A percentile compares a stretch with the other conserved stretches of the same genome.
Conservation (phyloP, 768 basidiomycete species). For the Leccinellum albellum region DNA sequence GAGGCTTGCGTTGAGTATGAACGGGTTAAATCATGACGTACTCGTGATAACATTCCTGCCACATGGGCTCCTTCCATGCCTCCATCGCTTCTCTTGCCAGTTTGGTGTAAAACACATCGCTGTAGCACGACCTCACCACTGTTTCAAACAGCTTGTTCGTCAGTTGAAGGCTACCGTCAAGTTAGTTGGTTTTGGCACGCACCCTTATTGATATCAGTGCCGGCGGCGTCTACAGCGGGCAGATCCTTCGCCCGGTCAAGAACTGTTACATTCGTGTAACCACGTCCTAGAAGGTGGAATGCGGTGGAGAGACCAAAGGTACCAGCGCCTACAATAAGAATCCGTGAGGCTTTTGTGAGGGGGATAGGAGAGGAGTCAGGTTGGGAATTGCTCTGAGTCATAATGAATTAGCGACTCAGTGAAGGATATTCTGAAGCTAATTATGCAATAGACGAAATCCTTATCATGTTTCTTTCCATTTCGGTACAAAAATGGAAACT, state of each 20-base stretch:
- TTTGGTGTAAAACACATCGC: conserved; percentile 62
- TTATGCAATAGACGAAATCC: not conserved
- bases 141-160: not conserved
- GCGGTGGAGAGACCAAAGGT: conserved; percentile 89
- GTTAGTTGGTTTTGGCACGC: not conserved
- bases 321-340: conserved; percentile 74
- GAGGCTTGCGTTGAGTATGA: not conserved
- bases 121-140: conserved; percentile 77
- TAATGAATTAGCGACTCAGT: not conserved
- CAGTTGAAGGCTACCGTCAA: too few relatives aligned
- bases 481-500: not conserved
- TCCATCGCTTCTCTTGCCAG: conserved; percentile 75
- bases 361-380: not conserved
- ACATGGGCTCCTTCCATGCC: conserved; percentile 67
- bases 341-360: conserved; percentile 12
- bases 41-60: conserved; percentile 83
- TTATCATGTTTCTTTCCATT: not conserved
- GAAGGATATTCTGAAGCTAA: not conserved
- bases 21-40: conserved; percentile 35
- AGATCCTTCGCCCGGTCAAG: conserved; percentile 66
- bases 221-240: conserved; percentile 82
- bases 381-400: not conserved
- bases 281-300: conserved; percentile 65
- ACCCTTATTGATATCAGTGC: conserved; percentile 48
- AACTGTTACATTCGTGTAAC: conserved; percentile 67